phyloP scores from a whole-genome alignment of 345 rosid genomes.

The Dipteronia sinensis region DNA sequence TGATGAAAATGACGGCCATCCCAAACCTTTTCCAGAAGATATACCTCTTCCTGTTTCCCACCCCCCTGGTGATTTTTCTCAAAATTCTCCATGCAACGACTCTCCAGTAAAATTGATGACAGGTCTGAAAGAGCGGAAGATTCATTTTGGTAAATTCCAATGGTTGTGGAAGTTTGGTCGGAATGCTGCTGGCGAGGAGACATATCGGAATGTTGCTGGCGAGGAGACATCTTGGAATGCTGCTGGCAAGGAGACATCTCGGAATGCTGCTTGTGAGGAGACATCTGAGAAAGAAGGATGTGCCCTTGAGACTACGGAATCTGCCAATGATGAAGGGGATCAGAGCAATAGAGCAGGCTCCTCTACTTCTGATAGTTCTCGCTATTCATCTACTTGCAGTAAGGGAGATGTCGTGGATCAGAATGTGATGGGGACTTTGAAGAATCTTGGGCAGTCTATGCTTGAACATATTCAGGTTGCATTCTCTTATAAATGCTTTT shows the following conservation, averaged over 20 bases:
- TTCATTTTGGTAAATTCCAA: constrained; percentile 71
- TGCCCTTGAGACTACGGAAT: constrained; percentile 34
- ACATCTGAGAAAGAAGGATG: constrained; percentile 39
- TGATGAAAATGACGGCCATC: constrained; percentile 47
- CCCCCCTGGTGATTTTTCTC: constrained; percentile 40
- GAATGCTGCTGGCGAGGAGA: constrained; percentile 49
- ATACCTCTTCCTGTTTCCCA: constrained; percentile 58
- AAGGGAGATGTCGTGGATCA: constrained; percentile 65
- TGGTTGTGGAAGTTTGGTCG: constrained; percentile 95
- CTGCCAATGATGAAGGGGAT: constrained; percentile 33
- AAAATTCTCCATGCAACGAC: constrained; percentile 32
- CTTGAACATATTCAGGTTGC: constrained; percentile 95
- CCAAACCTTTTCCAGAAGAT: constrained; percentile 38
- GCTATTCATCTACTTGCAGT: constrained; percentile 34
- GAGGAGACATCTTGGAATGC: constrained; percentile 47
- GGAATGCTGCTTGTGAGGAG: constrained; percentile 40
- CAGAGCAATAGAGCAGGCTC: constrained; percentile 30
- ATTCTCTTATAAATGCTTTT: not conserved
- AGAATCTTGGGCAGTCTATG: constrained; percentile 88
- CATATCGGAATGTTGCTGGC: constrained; percentile 40
- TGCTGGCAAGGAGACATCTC: constrained; percentile 50
- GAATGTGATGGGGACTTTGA: constrained; percentile 68
- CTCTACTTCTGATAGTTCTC: constrained; percentile 38
- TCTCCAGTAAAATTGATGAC: constrained; percentile 33
- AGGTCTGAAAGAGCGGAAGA: constrained; percentile 51